Evolutionary conservation across 257 asterid species (phyloP), one percentile per base, ranked within the genome.

Genomic region (Prunella vulgaris): DNA sequence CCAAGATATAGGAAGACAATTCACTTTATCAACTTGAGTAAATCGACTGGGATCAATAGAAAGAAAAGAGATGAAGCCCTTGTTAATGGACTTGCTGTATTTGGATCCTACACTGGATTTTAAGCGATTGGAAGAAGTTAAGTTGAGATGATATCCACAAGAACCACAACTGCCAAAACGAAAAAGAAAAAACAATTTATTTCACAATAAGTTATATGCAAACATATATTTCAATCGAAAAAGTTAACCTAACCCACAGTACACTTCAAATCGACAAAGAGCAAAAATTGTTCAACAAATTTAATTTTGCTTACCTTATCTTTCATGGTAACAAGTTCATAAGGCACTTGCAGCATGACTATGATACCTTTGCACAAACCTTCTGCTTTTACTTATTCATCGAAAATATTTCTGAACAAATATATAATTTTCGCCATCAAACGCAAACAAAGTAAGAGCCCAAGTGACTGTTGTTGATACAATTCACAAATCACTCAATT

Each of bases 41-140:
- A 88, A 92, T 63, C 97, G 87, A 66, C 97, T 88, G 10, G 90
- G 83, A 78, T 92, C 97, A 62, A 92, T 79, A 15, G 88, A 76
- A 24, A 72, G 60, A 18, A 90, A 80, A 15, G 92, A 84, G 73
- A 87, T 79, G 27, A 77, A 76, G 17, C 93, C 96, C 79, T 84
- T 86, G 79, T 76, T 83, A 15, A 90, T 78, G 52, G 90, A 87
- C 69, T 83, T 88, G 71, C 82, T 77, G 8, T 90, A 83, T 70
- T 74, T 81, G 77, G 96, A 78, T 59, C 80, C 82, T 18, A 86
- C 81, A 60, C 78, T 79, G 69, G 95, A 82, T 30, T 88, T 66
- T 68, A 73, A 80, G 37, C 88, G 95, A 53, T 76, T 76, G 59
- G 96, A 82, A 30, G 97, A 85, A 37, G 81, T 72, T 73, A 88